Evolutionary conservation across 305 asterid genomes (phyloP).

Genomic region (Solanum aculeatissimum): DNA sequence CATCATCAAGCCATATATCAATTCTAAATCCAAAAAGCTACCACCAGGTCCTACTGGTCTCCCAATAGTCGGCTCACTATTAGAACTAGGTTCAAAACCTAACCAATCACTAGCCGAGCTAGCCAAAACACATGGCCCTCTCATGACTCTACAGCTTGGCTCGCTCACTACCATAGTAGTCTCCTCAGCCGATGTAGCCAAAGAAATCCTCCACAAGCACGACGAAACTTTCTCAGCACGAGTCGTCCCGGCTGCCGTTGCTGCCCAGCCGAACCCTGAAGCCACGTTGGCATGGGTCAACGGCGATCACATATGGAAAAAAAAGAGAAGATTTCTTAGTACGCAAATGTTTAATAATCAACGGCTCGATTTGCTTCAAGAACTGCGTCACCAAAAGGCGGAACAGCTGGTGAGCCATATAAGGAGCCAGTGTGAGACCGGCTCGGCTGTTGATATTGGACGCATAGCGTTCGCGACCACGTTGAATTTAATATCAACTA

Average conservation of each 20-base stretch:
- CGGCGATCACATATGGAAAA: constrained; percentile 4
- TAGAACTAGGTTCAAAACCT: neutral
- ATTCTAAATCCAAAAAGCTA: neutral
- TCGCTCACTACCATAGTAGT: constrained; percentile 4
- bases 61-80: constrained; percentile 12
- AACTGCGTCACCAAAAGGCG: constrained; percentile 1
- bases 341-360: constrained; percentile 1
- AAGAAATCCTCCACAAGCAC: constrained; percentile 11
- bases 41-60: constrained; percentile 14
- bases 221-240: constrained; percentile 8
- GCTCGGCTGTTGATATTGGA: constrained; percentile 2
- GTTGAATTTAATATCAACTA: constrained; percentile 6
- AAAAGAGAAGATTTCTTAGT: neutral
- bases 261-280: constrained; percentile 3
- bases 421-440: neutral
- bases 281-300: constrained; percentile 12
- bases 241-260: neutral
- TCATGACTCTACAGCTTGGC: constrained; percentile 11
- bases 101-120: constrained; percentile 8
- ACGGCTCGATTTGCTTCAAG: constrained; percentile 5
- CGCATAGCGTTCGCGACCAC: neutral
- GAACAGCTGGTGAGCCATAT: neutral
- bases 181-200: constrained; percentile 10
- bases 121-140: constrained; percentile 9
- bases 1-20: neutral